Evolutionary conservation across 2,329 filamentous ascomycete genomes (phyloP), one percentile per base, ranked within the genome.

Genomic region (Penicillium italicum): DNA sequence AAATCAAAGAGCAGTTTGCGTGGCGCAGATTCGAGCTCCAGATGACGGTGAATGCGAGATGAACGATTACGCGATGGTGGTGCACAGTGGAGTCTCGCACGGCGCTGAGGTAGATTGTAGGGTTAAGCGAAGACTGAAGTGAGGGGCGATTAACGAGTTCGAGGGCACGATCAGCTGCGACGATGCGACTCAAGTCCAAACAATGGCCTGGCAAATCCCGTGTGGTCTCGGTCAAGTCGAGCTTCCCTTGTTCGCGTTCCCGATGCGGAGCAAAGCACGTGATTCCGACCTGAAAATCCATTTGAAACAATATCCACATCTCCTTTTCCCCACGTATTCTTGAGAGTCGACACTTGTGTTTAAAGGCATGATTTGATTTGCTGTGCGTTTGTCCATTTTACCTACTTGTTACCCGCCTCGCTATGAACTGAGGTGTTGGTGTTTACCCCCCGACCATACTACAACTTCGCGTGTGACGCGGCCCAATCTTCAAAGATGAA

Each of bases 401-500:
- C 33, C 52, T 36, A 20, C 36, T 57, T 53, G 36, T 48, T 46
- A 31, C 20, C 24, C 16, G n/a, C 41, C 43, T 18, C 31, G 36
- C 31, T 37, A 24, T 41, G 46, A 46, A 47, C 45, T 52, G 46
- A 52, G 47, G 51, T 43, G 55, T 33, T 52, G 30, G 33, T 47
- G 38, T 50, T 50, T 56, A 48, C 26, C 24, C 22, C 11, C 41
- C 57, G 30, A 42, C 44, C 36, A 55, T 42, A 49, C 54, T 50
- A 26, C 40, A 54, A 56, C 45, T 50, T 51, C 50, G 56, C 54
- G 57, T 56, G 50, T 60, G 57, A 62, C 61, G 47, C 56, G 45
- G 49, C 50, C 44, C 37, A 55, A 53, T 38, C 31, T 41, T 31
- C 63, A 63, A 47, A 53, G 43, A 74, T 74, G 72, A 65, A 62